These are phyloP conservation scores for Cyphellophora attinorum DNA, from an alignment of 2,329 filamentous ascomycete species.

Conservation along the genomic window DNA sequence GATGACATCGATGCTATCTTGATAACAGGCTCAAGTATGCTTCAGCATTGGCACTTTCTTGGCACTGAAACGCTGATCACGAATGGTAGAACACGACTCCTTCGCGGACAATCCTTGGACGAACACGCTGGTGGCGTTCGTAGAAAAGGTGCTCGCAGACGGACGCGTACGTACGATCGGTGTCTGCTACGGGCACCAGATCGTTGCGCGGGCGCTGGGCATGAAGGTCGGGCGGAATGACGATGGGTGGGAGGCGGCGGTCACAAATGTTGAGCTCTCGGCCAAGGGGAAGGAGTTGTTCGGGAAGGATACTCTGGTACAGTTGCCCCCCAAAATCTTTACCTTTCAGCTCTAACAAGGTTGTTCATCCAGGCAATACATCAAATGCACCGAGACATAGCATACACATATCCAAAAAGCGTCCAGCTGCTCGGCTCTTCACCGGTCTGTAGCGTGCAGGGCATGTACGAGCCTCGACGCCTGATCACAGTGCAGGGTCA, in stretches of 20 bases:
- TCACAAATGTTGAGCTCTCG: constrained; percentile 59
- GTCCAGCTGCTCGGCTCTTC: constrained; percentile 57
- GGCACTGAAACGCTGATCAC: neutral
- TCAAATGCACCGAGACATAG: constrained; percentile 79
- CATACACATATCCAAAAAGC: constrained; percentile 53
- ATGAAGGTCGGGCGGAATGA: constrained; percentile 57
- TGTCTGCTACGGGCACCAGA: constrained; percentile 82
- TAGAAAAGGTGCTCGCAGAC: constrained; percentile 49
- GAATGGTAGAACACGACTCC: constrained; percentile 52
- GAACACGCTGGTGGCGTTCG: constrained; percentile 60
- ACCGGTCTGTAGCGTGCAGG: constrained; percentile 62
- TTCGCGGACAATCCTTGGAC: constrained; percentile 73
- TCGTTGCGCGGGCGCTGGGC: constrained; percentile 64
- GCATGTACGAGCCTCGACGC: constrained; percentile 59
- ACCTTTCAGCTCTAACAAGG: constrained; percentile 4
- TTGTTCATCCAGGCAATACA: constrained; percentile 43
- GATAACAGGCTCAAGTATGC: constrained; percentile 60
- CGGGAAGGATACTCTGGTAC: constrained; percentile 51
- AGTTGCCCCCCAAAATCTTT: constrained; percentile 19
- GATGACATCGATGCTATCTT: constrained; percentile 72
- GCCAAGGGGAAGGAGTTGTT: constrained; percentile 63
- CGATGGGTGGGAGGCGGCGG: constrained; percentile 72
- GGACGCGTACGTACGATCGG: constrained; percentile 62
- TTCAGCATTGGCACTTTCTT: constrained; percentile 1
- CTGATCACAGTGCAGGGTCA: constrained; percentile 77